phyloP scores from a whole-genome alignment of 139 green algal species.

The Chlamydomonas urium region DNA sequence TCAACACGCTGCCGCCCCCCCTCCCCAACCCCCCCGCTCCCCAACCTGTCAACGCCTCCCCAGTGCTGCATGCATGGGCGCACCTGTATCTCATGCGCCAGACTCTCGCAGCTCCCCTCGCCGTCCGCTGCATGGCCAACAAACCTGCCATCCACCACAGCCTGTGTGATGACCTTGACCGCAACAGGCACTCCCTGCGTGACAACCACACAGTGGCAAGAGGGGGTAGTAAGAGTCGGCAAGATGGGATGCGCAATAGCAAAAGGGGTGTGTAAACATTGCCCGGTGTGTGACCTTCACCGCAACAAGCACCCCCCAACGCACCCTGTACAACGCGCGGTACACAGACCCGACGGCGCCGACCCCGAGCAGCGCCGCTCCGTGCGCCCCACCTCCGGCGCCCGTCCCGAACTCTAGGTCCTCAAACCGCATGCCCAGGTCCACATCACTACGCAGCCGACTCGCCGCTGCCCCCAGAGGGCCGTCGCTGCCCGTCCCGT shows the following conservation, averaged over 20 bases:
- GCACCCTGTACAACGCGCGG: constrained; percentile 5
- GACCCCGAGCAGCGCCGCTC: constrained; percentile 40
- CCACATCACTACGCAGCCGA: constrained; percentile 18
- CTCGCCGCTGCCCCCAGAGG: not conserved
- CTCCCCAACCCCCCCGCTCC: too few relatives aligned
- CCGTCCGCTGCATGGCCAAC: not conserved
- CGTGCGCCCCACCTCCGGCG: not conserved
- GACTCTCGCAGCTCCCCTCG: not conserved
- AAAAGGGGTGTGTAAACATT: not conserved
- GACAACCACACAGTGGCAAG: not conserved
- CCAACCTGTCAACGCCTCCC: too few relatives aligned
- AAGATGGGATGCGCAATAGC: not conserved
- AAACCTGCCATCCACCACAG: constrained; percentile 16
- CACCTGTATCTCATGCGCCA: constrained; percentile 21
- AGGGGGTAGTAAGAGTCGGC: not conserved
- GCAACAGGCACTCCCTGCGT: constrained; percentile 7
- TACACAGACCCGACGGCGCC: constrained; percentile 60
- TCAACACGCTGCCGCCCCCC: too few relatives aligned
- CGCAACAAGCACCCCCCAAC: not conserved
- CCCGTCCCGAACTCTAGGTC: constrained; percentile 19
- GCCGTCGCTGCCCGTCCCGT: not conserved
- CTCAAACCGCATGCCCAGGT: constrained; percentile 13
- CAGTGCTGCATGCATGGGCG: not conserved
- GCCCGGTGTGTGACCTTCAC: not conserved
- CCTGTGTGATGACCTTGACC: constrained; percentile 27